Evolutionary conservation across 108 stramenopile species (phyloP).

Genomic region (Discostella pseudostelligera): DNA sequence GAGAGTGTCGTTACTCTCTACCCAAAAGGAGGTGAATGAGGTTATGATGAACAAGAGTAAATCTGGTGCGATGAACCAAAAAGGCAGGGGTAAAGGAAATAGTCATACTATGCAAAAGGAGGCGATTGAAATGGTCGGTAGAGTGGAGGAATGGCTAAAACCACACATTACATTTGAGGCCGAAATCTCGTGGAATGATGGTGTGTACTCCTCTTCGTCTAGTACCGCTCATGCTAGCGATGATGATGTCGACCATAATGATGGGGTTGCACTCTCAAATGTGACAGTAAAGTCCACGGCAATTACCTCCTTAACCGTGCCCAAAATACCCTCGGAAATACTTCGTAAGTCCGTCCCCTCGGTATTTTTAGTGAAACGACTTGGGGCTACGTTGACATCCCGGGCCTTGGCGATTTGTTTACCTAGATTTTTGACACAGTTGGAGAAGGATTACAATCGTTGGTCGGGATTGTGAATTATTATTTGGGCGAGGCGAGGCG

Average conservation of each 20-base stretch:
- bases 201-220: background rate
- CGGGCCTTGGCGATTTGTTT: constrained; percentile 45
- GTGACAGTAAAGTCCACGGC: constrained; percentile 47
- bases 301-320: constrained; percentile 42
- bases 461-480: constrained; percentile 36
- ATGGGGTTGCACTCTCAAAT: constrained; percentile 1
- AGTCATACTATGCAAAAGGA: constrained; percentile 34
- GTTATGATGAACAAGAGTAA: constrained; percentile 15
- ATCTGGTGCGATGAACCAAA: background rate
- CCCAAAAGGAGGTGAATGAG: constrained; percentile 42
- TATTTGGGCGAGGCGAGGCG: too few species aligned
- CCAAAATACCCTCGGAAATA: constrained; percentile 33
- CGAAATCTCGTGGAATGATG: constrained; percentile 38
- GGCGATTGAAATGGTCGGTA: constrained; percentile 42
- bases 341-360: constrained; percentile 41
- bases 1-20: constrained; percentile 44
- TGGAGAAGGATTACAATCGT: constrained; percentile 44
- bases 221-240: background rate
- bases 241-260: background rate
- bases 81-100: background rate
- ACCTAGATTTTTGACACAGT: constrained; percentile 45
- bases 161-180: constrained; percentile 53
- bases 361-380: constrained; percentile 42
- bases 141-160: constrained; percentile 41
- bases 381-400: constrained; percentile 44